These are phyloP conservation scores for Fusarium nygamai DNA, from an alignment of 2,329 filamentous ascomycete genomes.

Conservation along the genomic window DNA sequence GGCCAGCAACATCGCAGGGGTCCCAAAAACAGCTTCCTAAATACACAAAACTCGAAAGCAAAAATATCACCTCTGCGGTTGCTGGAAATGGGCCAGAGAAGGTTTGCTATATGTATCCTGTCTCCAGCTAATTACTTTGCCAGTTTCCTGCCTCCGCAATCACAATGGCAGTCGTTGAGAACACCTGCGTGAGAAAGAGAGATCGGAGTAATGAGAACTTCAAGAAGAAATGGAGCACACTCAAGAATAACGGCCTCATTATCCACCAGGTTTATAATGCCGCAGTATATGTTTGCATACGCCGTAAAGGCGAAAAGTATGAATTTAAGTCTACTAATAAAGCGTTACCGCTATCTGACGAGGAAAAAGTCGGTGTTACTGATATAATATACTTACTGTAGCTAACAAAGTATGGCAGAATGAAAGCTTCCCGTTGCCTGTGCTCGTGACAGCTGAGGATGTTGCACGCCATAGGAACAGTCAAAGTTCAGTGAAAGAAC, in stretches of 20 bases:
- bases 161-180: not conserved
- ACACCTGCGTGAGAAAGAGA: not conserved
- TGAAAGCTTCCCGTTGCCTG: not conserved
- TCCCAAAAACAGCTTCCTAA: not conserved
- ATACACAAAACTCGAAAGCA: not conserved
- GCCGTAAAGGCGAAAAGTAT: not conserved
- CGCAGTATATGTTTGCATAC: not conserved
- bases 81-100: not conserved
- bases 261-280: not conserved
- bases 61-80: not conserved
- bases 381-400: not conserved
- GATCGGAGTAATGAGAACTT: not conserved
- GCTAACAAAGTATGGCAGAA: not conserved
- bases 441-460: not conserved
- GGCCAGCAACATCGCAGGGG: no score
- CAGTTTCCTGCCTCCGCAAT: fast-evolving
- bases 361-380: not conserved
- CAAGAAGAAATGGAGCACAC: not conserved
- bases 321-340: not conserved
- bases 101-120: not conserved
- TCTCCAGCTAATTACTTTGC: fast-evolving
- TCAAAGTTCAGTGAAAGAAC: not conserved
- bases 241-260: not conserved
- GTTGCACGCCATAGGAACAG: not conserved
- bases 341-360: not conserved